phyloP scores from a whole-genome alignment of 177 flowering plant genomes.

The Vitis hybrid region DNA sequence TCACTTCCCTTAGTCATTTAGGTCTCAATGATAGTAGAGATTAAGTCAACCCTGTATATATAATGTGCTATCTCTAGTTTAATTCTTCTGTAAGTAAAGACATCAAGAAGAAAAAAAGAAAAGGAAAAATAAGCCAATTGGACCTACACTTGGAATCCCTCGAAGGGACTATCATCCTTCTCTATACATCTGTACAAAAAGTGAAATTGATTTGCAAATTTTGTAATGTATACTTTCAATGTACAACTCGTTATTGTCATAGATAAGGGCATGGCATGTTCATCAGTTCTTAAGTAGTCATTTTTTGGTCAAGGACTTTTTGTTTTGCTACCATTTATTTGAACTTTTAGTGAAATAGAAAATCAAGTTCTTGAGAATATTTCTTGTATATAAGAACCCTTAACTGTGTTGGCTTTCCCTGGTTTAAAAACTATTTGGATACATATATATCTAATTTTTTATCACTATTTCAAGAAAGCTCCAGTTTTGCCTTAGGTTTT shows the following conservation, averaged over 20 bases:
- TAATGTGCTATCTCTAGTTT: constrained; percentile 6
- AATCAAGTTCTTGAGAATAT: not conserved
- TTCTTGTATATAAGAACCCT: not conserved
- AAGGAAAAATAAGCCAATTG: constrained; percentile 4
- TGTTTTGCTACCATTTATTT: not conserved
- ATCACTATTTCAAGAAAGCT: not conserved
- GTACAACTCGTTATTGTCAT: constrained; percentile 13
- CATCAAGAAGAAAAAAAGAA: not conserved
- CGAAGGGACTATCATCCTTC: constrained; percentile 14
- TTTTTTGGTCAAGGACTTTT: not conserved
- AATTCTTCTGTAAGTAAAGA: constrained; percentile 13
- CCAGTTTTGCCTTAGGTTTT: not conserved
- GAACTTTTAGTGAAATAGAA: constrained; percentile 4
- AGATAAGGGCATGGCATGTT: constrained; percentile 12
- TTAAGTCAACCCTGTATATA: constrained; percentile 21
- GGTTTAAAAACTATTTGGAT: not conserved
- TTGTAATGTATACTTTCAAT: constrained; percentile 26
- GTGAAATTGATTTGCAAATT: constrained; percentile 24
- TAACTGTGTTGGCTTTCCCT: not conserved
- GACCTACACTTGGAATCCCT: constrained; percentile 9
- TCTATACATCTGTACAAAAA: constrained; percentile 39
- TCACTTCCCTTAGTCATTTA: constrained; percentile 41
- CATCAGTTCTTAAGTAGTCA: constrained; percentile 6
- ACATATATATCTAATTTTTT: not conserved
- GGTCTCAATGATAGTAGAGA: constrained; percentile 25